Evolutionary conservation across 2,329 filamentous ascomycete species (phyloP), one percentile per base, ranked within the genome.

Genomic region (Aureobasidium sp.): DNA sequence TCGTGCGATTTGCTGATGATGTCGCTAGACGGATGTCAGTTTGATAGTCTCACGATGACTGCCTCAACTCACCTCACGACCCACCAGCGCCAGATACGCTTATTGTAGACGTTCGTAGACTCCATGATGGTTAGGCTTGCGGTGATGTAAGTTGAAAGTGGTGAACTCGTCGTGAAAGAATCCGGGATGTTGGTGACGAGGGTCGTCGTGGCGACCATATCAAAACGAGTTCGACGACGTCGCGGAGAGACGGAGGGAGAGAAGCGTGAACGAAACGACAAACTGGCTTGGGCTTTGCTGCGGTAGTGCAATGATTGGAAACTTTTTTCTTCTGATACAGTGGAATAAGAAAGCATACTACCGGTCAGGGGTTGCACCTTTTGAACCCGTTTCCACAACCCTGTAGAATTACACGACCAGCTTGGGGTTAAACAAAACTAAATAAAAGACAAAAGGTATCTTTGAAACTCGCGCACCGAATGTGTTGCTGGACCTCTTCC

Each of bases 241-340:
- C 21, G 21, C 21, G 21, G 21, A 21, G 21, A 21, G 21, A 21
- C 21, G 21, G 1, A 21, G 21, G 21, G 21, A 21, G 21, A 21
- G 21, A 5, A 5, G 21, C 15, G 10, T 21, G 21, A 8, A 27
- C 10, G 10, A 44, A 44, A 3, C 5, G 42, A 44, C 4, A 6
- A 27, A 1, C 21, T 21, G 21, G 21, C 21, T 21, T 21, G 21
- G 21, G 21, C 21, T 21, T 21, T 21, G 21, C 21, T 21, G 21
- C 21, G 21, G 21, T 21, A 21, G 21, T 21, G 21, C 21, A 21
- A 21, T 21, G 21, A 21, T 21, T 21, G 21, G 27, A 25, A 37
- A 49, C 48, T 44, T 42, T 59, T 59, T 59, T 59, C 36, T 50
- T 59, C 44, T 49, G 57, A 50, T 59, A 59, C 41, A 58, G 21